Evolutionary conservation across 108 stramenopile species (phyloP), one percentile per base, ranked within the genome.

Genomic region (Discostella stelligeroides): DNA sequence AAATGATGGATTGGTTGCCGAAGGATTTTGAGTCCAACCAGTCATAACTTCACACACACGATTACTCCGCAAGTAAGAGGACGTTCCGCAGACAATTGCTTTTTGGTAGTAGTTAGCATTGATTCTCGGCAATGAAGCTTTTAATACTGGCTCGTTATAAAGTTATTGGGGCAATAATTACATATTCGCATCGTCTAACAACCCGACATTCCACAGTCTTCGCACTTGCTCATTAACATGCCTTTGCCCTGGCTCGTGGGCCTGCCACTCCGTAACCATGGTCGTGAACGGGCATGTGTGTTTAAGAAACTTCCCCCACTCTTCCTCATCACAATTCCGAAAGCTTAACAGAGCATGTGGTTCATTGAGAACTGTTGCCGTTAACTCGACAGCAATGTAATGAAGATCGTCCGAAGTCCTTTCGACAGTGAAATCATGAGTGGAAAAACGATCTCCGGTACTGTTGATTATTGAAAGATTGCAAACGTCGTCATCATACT

Each of bases 1-100:
- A 79, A 46, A 92, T 92, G 89, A 91, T 95, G 91, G 94, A 95
- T 66, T 92, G 88, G 88, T 72, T 95, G 27, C 94, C 94, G 34
- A 95, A 95, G 83, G 94, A 95, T 66, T 95, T 95, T 73, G 91
- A 91, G 61, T 90, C 92, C 15, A 73, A 89, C 60, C 91, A 92
- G 60, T 86, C 73, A 37, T 88, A 84, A 80, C n/a, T n/a, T n/a
- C n/a, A n/a, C n/a, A n/a, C n/a, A n/a, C n/a, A n/a, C n/a, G n/a
- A n/a, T n/a, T n/a, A n/a, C n/a, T n/a, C n/a, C n/a, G n/a, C n/a
- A n/a, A n/a, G n/a, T n/a, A n/a, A n/a, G n/a, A n/a, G n/a, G n/a
- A n/a, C n/a, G n/a, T n/a, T n/a, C n/a, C n/a, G n/a, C n/a, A n/a
- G n/a, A n/a, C n/a, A n/a, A n/a, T n/a, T n/a, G n/a, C n/a, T n/a